Base-by-base conservation (phyloP, 139 green algal genomes). In the Yamagishiella unicocca region DNA sequence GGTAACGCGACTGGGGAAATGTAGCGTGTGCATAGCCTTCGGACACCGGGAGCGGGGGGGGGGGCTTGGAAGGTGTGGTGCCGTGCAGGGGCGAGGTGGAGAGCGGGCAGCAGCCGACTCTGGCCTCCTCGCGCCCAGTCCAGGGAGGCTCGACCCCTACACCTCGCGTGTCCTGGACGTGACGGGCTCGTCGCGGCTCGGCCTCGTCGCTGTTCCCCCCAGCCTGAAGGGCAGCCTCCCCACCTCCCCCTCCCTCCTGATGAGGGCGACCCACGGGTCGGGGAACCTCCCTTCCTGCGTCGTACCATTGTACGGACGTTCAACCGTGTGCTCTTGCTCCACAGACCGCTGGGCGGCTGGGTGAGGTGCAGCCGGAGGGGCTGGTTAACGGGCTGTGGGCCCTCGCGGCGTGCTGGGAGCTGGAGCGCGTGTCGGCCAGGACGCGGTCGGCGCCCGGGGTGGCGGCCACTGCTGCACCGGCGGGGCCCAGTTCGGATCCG, bases 331-430 rank as follows among this genome's bases (percentile, higher is more conserved):
- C n/a, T n/a, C n/a, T n/a, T n/a, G 58, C 58, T 27, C 70, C 70
- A 24, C 78, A 85, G 78, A 85, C 78, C 27, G 42, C 58, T 1
- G 78, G 78, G 46, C 78, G 58, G 38, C 78, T 85, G 24, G 4
- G 2, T 14, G 78, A 85, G 58, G 37, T 85, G 5, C 58, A 58
- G 12, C 45, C 61, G 5, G 61, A 75, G 61, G 78, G 61, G 4
- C 61, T 85, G 29, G 27, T 85, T 40, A 74, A 85, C 42, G 78
- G 58, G 29, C 38, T 85, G 40, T 85, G 78, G 78, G 78, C 58
- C 29, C 22, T 85, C 33, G 78, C 78, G 24, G 78, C 58, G 33
- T 83, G 76, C 45, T 22, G 35, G 8, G 76, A 83, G 78, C 22
- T 62, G 24, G 40, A 29, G 29, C 58, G 27, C 10, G 35, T 37